Conservation (phyloP, 2,329 filamentous ascomycete species). For the Sporothrix curviconia region DNA sequence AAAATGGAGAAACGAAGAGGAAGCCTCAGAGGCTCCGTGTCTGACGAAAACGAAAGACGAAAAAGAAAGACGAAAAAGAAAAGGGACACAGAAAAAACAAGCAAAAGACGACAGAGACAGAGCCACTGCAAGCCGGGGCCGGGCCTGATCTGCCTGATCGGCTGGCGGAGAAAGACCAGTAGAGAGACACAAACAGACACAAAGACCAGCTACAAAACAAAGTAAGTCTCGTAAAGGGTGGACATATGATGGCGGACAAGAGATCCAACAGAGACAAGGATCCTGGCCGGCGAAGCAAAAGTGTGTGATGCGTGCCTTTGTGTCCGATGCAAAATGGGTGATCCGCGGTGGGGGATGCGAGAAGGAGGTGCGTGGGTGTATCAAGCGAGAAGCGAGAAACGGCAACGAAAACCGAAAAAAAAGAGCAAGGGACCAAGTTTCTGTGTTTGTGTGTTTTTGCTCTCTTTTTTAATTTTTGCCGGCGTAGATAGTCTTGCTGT, state of each 20-base stretch:
- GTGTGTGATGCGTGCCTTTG: conserved; percentile 2
- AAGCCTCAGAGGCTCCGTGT: background rate
- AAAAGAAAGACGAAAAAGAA: background rate
- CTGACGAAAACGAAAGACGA: background rate
- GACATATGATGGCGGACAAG: too few species aligned
- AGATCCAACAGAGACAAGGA: background rate
- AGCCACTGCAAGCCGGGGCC: background rate
- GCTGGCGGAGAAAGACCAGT: background rate
- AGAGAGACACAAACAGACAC: background rate
- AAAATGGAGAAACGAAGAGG: background rate
- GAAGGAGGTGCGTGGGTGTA: background rate
- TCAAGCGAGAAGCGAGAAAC: background rate
- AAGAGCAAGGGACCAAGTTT: background rate
- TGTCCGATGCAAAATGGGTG: too few species aligned
- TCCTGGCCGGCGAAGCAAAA: background rate
- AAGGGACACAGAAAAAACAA: too few species aligned
- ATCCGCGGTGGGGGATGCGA: too few species aligned
- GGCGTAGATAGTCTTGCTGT: too few species aligned
- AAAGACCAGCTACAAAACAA: too few species aligned
- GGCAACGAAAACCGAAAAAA: background rate
- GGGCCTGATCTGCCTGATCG: background rate
- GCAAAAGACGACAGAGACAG: background rate
- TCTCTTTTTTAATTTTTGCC: too few species aligned
- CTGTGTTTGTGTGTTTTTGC: background rate
- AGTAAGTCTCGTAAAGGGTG: too few species aligned